Base-by-base conservation (phyloP, 2,329 filamentous ascomycete genomes). In the Colletotrichum cuscutae region DNA sequence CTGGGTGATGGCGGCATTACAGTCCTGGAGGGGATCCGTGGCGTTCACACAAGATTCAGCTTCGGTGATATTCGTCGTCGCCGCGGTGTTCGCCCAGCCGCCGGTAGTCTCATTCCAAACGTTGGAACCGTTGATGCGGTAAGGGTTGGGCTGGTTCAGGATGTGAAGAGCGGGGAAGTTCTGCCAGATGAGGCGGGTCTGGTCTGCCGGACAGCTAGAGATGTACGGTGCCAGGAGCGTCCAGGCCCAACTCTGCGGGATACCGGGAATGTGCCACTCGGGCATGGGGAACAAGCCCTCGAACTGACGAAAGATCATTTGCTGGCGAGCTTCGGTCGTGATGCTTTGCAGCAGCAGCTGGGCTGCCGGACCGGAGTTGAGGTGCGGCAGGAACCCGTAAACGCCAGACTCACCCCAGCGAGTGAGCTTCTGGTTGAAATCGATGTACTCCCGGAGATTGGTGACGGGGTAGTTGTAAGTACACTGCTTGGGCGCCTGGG, bases 161-260 rank as follows among this genome's bases (percentile, higher is more conserved):
- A 97, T 86, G 76, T 88, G 86, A 19, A 97, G 84, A 0, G 89
- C 87, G 0, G 94, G 94, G 84, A 94, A 95, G 84, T 97, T 97
- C 80, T 96, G 93, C 94, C 94, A 97, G 28, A 91, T 88, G 35
- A 97, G 85, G 7, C 93, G 90, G 1, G 93, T 96, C 76, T 92
- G 91, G 80, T 92, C 90, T 56, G 83, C 84, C 0, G 94, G 94
- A 81, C 94, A 97, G 5, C 88, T 92, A 46, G 89, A 91, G 81
- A 97, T 95, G 82, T 95, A 95, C 0, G 94, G 94, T 0, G 94
- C 94, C 5, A 97, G 86, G 26, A 94, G 87, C 0, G 94, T 93
- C 94, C 94, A 97, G 0, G 91, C 90, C 94, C 94, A 97, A 0
- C 92, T 94, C 81, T 97, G 94, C 0, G 94, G 94, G 28, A 96